These are phyloP conservation scores for Emergomyces pasteurianus DNA, from an alignment of 2,329 filamentous ascomycete genomes.

Conservation along the genomic window DNA sequence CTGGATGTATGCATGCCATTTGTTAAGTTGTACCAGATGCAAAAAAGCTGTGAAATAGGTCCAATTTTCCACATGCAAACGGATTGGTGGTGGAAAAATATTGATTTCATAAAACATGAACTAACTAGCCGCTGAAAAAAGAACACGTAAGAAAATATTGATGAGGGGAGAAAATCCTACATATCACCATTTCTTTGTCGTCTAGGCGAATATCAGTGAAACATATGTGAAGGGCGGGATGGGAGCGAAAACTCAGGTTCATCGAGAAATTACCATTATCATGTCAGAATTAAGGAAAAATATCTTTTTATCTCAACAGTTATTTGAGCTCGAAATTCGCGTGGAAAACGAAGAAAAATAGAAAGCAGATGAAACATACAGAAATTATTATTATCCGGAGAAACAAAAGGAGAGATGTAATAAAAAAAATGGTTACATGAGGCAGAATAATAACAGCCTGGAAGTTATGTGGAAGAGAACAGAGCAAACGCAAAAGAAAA, in stretches of 20 bases:
- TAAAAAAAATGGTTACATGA: not conserved
- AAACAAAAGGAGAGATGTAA: not conserved
- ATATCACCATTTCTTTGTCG: not conserved
- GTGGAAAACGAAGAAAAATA: not conserved
- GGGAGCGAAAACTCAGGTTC: not conserved
- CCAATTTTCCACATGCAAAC: too few relatives aligned
- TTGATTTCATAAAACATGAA: not conserved
- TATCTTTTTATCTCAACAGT: not conserved
- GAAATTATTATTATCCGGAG: not conserved
- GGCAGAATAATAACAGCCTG: not conserved
- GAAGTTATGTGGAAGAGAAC: too few relatives aligned
- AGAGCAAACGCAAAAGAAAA: not conserved
- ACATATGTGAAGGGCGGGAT: too few relatives aligned
- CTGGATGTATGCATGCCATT: not conserved
- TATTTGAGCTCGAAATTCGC: not conserved
- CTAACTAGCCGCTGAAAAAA: too few relatives aligned
- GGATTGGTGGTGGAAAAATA: not conserved
- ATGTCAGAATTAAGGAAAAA: not conserved
- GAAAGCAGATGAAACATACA: not conserved
- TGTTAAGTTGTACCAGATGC: too few relatives aligned
- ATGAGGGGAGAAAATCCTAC: too few relatives aligned
- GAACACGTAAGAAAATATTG: too few relatives aligned
- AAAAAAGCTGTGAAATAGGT: not conserved
- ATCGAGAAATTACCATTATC: not conserved
- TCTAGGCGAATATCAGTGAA: too few relatives aligned